Conservation (phyloP, 2,329 filamentous ascomycete species). For the Claviceps sp. region DNA sequence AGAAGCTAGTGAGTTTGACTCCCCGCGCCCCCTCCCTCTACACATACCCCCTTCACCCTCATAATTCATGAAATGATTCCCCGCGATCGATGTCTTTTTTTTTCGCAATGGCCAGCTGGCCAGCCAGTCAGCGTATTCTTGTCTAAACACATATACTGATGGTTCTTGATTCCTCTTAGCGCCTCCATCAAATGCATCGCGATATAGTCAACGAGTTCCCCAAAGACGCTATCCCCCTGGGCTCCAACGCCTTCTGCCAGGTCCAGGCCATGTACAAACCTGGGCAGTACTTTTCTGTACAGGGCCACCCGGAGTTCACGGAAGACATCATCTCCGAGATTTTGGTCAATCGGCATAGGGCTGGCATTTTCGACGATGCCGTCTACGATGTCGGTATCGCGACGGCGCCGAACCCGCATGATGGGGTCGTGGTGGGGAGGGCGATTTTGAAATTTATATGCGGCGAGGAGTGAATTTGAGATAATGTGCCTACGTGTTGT, state of each 20-base stretch:
- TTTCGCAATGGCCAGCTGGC: neutral
- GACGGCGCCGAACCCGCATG: slow-evolving; percentile 55
- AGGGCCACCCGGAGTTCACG: slow-evolving; percentile 35
- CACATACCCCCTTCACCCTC: too few relatives aligned
- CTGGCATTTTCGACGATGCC: slow-evolving; percentile 57
- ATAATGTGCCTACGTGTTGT: neutral
- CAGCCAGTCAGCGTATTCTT: neutral
- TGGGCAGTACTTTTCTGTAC: slow-evolving; percentile 25
- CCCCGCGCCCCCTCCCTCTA: too few relatives aligned
- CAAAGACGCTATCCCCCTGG: slow-evolving; percentile 24
- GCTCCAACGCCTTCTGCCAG: slow-evolving; percentile 26
- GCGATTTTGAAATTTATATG: slow-evolving; percentile 67
- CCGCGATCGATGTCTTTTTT: neutral
- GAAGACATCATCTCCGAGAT: slow-evolving; percentile 25
- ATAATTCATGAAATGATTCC: too few relatives aligned
- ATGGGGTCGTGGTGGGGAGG: slow-evolving; percentile 62
- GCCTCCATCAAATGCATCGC: slow-evolving; percentile 34
- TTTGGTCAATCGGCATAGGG: slow-evolving; percentile 39
- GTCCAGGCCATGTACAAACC: slow-evolving; percentile 30
- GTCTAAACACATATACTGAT: neutral
- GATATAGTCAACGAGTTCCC: slow-evolving; percentile 30
- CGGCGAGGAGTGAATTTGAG: slow-evolving; percentile 35
- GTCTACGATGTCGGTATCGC: slow-evolving; percentile 55
- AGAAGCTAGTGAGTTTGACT: slow-evolving; percentile 17
- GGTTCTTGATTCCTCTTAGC: slow-evolving; percentile 13